Base-by-base conservation (phyloP, 2,329 filamentous ascomycete species). In the Fusarium nanum region DNA sequence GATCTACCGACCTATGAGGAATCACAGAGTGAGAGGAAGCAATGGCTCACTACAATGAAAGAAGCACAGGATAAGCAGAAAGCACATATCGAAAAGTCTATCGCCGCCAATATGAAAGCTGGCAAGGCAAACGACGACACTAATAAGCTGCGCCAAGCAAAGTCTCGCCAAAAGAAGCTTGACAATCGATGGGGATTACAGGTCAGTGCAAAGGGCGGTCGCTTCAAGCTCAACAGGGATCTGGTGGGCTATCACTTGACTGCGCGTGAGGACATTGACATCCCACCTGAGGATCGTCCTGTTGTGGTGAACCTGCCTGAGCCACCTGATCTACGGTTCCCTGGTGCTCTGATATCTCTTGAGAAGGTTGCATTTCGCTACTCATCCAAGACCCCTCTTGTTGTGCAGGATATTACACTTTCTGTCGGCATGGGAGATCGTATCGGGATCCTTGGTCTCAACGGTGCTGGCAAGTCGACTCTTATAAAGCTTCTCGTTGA, bases 61-160 rank as follows among this genome's bases (percentile, higher is more conserved):
- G 92, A 93, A 23, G 92, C 93, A 0, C 91, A 95, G 76, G 92
- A 96, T 57, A 90, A 89, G 76, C 92, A 97, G 77, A 91, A 89
- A 58, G 89, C 91, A 5, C 92, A 96, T 74, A 92, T 97, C 66
- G 90, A 95, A 79, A 88, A 92, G 72, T 92, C 90, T 1, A 93
- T 97, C 53, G 85, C 87, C 22, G 87, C 90, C 63, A 95, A 92
- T 71, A 87, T 93, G 74, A 91, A 90, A 70, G 87, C 91, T 22
- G 93, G 92, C 9, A 92, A 91, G 77, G 89, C 89, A 49, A 91
- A 90, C 27, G 92, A 93, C 30, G 93, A 97, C 75, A 91, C 94
- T 72, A 95, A 95, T 76, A 94, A 94, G 77, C 84, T 97, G 5
- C 89, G 92, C n/a, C 92, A 94, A 82, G 93, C 93, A 6, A 94